These are phyloP conservation scores for Phyllostachys edulis DNA, from an alignment of 176 grass and related monocot genomes.

Conservation along the genomic window DNA sequence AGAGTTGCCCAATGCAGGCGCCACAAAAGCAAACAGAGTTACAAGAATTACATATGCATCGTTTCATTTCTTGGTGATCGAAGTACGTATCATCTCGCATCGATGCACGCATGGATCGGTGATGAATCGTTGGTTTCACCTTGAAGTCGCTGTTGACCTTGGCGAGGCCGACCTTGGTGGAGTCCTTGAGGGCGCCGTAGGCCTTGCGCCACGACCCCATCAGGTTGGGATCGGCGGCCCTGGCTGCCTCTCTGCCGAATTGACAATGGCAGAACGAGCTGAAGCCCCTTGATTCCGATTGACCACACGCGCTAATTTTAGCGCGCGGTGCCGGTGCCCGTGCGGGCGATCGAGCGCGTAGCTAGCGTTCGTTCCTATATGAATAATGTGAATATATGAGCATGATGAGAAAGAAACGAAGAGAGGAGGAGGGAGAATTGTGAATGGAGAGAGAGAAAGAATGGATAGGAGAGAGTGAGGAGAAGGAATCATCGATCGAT, in stretches of 20 bases:
- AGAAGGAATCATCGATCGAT: too few species aligned
- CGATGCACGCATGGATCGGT: too few species aligned
- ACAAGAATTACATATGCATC: too few species aligned
- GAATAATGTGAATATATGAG: neutral
- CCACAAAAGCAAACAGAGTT: too few species aligned
- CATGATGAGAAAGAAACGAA: too few species aligned
- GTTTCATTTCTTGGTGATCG: too few species aligned
- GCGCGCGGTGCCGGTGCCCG: neutral
- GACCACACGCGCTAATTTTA: neutral
- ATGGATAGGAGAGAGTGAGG: too few species aligned
- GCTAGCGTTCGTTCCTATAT: neutral
- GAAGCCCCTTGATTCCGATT: neutral
- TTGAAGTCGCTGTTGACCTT: constrained; percentile 98
- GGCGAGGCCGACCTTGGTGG: constrained; percentile 96
- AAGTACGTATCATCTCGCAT: too few species aligned
- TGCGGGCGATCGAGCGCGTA: neutral
- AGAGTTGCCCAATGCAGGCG: too few species aligned
- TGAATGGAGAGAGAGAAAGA: too few species aligned
- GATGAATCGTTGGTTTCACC: constrained; percentile 28
- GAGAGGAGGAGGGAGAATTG: too few species aligned
- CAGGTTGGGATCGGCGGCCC: too few species aligned
- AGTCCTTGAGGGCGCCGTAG: constrained; percentile 95
- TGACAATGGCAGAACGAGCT: neutral
- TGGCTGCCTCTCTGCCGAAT: neutral
- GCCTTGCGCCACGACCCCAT: constrained; percentile 87